A percentile compares a stretch with the other conserved stretches of the same genome.
These are phyloP conservation scores for Yarrowia deformans DNA, from an alignment of 805 yeast species.

Conservation along the genomic window DNA sequence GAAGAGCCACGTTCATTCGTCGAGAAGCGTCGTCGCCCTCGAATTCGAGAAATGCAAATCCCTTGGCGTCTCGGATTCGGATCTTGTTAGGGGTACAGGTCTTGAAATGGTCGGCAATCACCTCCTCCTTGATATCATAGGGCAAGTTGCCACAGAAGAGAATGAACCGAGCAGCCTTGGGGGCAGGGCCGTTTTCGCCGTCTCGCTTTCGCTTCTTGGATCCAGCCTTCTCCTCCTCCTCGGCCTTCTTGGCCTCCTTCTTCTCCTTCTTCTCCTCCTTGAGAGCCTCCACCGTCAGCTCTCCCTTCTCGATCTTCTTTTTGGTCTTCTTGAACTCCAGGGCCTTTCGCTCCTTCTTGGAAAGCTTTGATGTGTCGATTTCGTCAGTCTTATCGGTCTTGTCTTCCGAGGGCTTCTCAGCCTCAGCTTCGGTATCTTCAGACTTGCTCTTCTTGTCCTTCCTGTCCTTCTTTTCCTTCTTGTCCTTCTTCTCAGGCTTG, in stretches of 20 bases:
- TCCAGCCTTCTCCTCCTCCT: constrained; percentile 43
- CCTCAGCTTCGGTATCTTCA: background rate
- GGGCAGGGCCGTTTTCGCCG: constrained; percentile 41
- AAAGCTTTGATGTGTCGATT: constrained; percentile 42
- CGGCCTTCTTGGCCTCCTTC: constrained; percentile 48
- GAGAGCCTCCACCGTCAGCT: constrained; percentile 47
- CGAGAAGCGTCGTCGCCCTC: constrained; percentile 71
- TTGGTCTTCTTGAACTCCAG: constrained; percentile 45
- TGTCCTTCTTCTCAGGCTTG: background rate
- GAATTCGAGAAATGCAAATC: constrained; percentile 92
- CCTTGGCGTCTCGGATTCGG: constrained; percentile 74
- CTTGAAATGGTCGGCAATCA: constrained; percentile 74
- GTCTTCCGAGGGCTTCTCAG: too few relatives aligned
- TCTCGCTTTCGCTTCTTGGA: constrained; percentile 61
- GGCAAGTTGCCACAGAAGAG: constrained; percentile 93
- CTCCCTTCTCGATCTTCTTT: constrained; percentile 53
- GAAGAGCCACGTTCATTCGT: constrained; percentile 82
- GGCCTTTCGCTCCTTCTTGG: constrained; percentile 49
- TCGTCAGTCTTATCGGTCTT: background rate
- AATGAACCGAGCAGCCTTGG: constrained; percentile 81
- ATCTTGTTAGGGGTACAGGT: constrained; percentile 71
- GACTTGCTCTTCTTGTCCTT: background rate
- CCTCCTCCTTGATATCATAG: constrained; percentile 67
- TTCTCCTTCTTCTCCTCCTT: constrained; percentile 49
- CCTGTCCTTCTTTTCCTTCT: background rate